These are phyloP conservation scores for Oryza rufipogon DNA, from an alignment of 176 grass and related monocot species.

Conservation along the genomic window DNA sequence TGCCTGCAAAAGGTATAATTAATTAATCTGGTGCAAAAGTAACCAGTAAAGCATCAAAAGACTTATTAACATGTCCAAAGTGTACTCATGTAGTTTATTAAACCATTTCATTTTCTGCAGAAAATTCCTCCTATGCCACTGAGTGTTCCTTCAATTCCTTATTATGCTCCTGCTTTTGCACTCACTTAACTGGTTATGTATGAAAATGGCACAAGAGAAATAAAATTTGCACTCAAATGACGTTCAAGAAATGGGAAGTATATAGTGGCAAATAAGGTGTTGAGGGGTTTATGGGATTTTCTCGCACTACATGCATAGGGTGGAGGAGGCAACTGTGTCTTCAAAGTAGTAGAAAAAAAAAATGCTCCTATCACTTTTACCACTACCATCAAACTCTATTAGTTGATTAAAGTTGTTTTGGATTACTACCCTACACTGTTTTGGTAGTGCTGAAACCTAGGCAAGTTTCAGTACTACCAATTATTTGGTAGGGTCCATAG, in stretches of 20 bases:
- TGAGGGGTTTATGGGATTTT: background rate
- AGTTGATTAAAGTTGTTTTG: background rate
- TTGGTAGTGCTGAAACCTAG: too few species aligned
- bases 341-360: too few species aligned
- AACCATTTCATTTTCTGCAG: background rate
- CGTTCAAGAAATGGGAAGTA: too few species aligned
- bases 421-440: too few species aligned
- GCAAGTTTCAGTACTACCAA: too few species aligned
- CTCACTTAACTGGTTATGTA: background rate
- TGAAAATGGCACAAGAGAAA: background rate
- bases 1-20: slow-evolving; percentile 57
- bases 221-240: background rate
- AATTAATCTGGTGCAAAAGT: slow-evolving; percentile 7
- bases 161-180: too few species aligned
- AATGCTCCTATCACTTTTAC: background rate
- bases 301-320: too few species aligned
- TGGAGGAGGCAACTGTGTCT: too few species aligned
- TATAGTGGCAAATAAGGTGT: background rate
- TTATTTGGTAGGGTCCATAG: too few species aligned
- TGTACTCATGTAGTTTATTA: background rate
- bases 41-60: background rate
- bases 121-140: background rate
- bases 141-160: background rate
- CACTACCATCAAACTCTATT: background rate
- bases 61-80: slow-evolving; percentile 6